Evolutionary conservation across 345 rosid genomes (phyloP), one percentile per base, ranked within the genome.

Genomic region (Pistacia atlantica): DNA sequence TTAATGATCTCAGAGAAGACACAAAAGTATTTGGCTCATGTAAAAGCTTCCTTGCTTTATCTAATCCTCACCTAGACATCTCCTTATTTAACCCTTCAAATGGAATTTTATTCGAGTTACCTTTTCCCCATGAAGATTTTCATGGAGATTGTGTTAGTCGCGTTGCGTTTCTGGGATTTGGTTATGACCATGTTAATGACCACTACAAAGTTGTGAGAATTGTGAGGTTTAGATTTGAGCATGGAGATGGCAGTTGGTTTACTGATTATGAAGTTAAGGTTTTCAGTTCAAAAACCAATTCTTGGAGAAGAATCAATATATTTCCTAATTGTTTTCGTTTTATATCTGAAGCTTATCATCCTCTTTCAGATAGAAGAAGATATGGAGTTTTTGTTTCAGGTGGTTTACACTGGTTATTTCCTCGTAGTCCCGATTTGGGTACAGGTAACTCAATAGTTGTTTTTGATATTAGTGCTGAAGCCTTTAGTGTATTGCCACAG

Each of bases 341-440:
- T 25, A 20, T 83, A 58, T 52, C 65, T 37, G 75, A 67, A 18
- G 74, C 76, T 2, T 72, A 71, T 67, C 75, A 75, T 73, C 83
- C 73, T 67, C 71, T 62, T 42, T 71, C 77, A 72, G 61, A 69
- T 69, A 70, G 75, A 17, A 77, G 83, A 56, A 85, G 75, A 3
- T 73, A 73, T 69, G 89, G 91, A 17, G 79, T 86, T 58, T 65
- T 75, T 61, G 93, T 67, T 25, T 37, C 69, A 22, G n/a, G 78
- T 20, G 65, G 73, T 33, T 57, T 89, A 79, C 91, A 89, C 38
- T 89, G 91, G 90, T 25, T 82, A 9, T 35, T 71, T 76, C 84
- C 87, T 11, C 72, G 70, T 5, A 70, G 81, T 55, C 69, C 61
- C 5, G 68, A 55, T 31, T 17, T 77, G 18, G 82, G 73, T 51